phyloP scores from a whole-genome alignment of 345 rosid species.

The Populus alba region DNA sequence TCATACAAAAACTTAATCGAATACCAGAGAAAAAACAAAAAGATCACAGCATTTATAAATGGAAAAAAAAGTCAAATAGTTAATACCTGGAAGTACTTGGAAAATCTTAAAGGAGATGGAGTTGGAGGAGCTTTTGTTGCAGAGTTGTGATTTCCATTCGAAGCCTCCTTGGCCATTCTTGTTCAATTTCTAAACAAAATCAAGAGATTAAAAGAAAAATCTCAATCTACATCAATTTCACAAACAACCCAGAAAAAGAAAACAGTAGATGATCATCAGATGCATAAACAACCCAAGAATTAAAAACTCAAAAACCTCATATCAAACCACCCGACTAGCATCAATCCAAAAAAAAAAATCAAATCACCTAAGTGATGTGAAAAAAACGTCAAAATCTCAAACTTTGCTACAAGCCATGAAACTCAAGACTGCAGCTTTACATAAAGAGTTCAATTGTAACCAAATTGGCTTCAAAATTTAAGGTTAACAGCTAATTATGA shows the following conservation, averaged over 20 bases:
- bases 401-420: background rate
- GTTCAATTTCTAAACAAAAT: conserved; percentile 13
- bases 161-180: conserved; percentile 42
- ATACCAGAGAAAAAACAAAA: background rate
- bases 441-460: conserved; percentile 17
- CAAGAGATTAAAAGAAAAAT: conserved; percentile 5
- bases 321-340: background rate
- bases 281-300: background rate
- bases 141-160: conserved; percentile 47
- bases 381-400: background rate
- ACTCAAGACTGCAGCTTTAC: conserved; percentile 19
- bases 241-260: conserved; percentile 3
- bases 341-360: background rate
- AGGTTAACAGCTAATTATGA: background rate
- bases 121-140: conserved; percentile 56
- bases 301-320: background rate
- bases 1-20: background rate
- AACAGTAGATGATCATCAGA: background rate
- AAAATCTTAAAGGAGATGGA: conserved; percentile 71
- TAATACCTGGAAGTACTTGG: conserved; percentile 68
- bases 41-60: background rate
- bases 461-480: background rate
- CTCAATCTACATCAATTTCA: conserved; percentile 7
- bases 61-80: background rate
- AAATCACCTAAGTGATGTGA: background rate